Evolutionary conservation across 208 protist genomes (phyloP).

Genomic region (Strigomonas culicis): DNA sequence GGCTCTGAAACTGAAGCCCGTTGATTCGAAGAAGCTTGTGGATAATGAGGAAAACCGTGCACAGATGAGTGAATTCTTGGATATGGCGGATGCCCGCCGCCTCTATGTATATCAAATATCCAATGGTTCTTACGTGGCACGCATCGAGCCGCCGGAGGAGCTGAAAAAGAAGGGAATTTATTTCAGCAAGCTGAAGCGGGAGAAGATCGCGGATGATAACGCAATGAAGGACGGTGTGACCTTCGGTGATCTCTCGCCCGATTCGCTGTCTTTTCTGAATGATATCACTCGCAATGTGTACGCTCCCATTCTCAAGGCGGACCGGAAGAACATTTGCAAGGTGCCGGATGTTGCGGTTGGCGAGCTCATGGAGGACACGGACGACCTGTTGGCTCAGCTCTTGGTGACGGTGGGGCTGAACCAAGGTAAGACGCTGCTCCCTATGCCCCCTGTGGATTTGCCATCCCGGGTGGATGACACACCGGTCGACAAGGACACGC

Average conservation of each 20-base stretch:
- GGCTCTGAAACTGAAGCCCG: conserved; percentile 84
- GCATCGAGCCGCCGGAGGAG: conserved; percentile 86
- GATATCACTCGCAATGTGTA: conserved; percentile 84
- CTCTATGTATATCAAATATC: conserved; percentile 89
- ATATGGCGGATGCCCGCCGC: conserved; percentile 86
- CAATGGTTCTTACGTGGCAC: conserved; percentile 65
- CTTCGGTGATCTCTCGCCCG: conserved; percentile 80
- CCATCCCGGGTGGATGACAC: conserved; percentile 74
- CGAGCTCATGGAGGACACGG: conserved; percentile 92
- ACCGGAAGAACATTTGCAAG: conserved; percentile 81
- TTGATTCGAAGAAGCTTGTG: conserved; percentile 88
- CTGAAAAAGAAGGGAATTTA: conserved; percentile 91
- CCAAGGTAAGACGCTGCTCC: conserved; percentile 92
- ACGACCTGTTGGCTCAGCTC: conserved; percentile 82
- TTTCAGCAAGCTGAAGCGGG: conserved; percentile 89
- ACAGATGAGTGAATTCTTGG: conserved; percentile 90
- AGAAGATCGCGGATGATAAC: conserved; percentile 87
- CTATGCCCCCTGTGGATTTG: conserved; percentile 88
- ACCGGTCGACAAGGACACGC: conserved; percentile 80
- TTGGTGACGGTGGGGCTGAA: conserved; percentile 91
- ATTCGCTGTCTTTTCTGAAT: conserved; percentile 72
- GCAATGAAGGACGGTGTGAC: conserved; percentile 80
- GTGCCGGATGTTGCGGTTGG: conserved; percentile 91
- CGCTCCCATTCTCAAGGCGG: conserved; percentile 78
- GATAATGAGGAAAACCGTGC: conserved; percentile 90